A percentile compares a stretch with the other conserved stretches of the same genome.
Conservation (phyloP, 2,329 filamentous ascomycete genomes). For the Fusarium sp. region DNA sequence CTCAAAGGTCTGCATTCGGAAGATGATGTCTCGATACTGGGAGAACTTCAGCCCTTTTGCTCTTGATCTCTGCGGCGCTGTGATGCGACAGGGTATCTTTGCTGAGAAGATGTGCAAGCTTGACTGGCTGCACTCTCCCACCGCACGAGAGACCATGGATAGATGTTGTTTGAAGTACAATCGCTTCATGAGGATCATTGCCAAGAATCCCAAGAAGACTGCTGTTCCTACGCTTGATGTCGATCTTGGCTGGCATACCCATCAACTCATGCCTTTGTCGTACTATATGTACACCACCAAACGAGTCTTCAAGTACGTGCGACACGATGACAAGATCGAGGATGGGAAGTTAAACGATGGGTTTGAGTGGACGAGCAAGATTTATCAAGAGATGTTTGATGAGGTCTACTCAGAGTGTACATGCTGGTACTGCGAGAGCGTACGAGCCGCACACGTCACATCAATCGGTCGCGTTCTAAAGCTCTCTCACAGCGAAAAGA, state of each 20-base stretch:
- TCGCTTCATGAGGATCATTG: conserved; percentile 71
- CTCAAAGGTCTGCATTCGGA: conserved; percentile 61
- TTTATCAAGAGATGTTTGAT: conserved; percentile 71
- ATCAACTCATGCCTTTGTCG: conserved; percentile 71
- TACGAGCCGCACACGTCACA: conserved; percentile 56
- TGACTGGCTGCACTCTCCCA: conserved; percentile 80
- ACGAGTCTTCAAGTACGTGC: conserved; percentile 67
- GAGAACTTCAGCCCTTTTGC: conserved; percentile 71
- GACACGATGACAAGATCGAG: conserved; percentile 86
- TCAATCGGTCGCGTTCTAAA: conserved; percentile 56
- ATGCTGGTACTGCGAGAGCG: conserved; percentile 83
- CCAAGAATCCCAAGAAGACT: conserved; percentile 52
- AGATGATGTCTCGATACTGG: conserved; percentile 78
- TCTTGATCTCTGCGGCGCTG: conserved; percentile 71
- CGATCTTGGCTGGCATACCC: conserved; percentile 83
- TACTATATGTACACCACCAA: conserved; percentile 69
- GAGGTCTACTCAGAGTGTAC: conserved; percentile 80
- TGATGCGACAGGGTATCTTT: conserved; percentile 72
- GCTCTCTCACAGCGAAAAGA: conserved; percentile 55
- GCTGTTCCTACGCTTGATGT: conserved; percentile 78
- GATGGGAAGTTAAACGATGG: conserved; percentile 69
- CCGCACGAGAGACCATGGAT: conserved; percentile 68
- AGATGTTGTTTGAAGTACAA: conserved; percentile 72
- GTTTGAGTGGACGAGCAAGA: conserved; percentile 78
- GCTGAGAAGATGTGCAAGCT: conserved; percentile 78